These are phyloP conservation scores for Diospyros lotus DNA, from an alignment of 148 eudicot genomes.

Conservation along the genomic window DNA sequence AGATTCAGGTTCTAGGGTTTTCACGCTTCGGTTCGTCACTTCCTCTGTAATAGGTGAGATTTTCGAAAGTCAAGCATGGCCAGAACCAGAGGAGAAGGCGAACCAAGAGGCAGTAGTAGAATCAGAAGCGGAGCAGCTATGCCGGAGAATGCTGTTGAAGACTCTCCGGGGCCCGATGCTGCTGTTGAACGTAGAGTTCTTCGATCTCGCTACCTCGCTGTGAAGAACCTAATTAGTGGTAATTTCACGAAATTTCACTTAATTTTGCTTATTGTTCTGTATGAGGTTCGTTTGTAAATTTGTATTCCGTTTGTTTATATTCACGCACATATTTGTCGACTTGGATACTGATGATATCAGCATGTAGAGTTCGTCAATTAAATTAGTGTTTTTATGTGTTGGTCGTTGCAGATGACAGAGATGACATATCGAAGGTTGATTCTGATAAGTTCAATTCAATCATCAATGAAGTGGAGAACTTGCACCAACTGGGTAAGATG, in stretches of 20 bases:
- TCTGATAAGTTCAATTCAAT: constrained; percentile 54
- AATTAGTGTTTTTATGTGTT: neutral
- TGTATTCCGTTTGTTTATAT: neutral
- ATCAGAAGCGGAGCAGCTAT: neutral
- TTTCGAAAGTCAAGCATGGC: constrained; percentile 15
- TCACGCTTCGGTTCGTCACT: neutral
- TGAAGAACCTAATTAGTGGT: constrained; percentile 69
- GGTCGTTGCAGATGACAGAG: constrained; percentile 52
- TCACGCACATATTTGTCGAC: neutral
- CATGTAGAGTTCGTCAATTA: neutral
- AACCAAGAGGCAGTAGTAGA: constrained; percentile 8
- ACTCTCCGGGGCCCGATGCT: constrained; percentile 15
- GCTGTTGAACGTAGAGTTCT: constrained; percentile 52
- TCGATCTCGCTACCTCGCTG: constrained; percentile 62
- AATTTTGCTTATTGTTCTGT: neutral
- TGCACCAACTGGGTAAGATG: constrained; percentile 73
- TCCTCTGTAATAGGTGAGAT: neutral
- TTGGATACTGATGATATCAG: neutral
- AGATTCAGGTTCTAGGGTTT: constrained; percentile 11
- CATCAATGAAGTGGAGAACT: constrained; percentile 63
- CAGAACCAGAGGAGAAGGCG: constrained; percentile 18
- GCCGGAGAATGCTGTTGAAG: constrained; percentile 11
- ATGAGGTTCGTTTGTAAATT: neutral
- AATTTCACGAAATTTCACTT: neutral
- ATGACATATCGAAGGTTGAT: constrained; percentile 48